Conservation (phyloP, 2,329 filamentous ascomycete genomes). For the Drechslerella stenobrocha region DNA sequence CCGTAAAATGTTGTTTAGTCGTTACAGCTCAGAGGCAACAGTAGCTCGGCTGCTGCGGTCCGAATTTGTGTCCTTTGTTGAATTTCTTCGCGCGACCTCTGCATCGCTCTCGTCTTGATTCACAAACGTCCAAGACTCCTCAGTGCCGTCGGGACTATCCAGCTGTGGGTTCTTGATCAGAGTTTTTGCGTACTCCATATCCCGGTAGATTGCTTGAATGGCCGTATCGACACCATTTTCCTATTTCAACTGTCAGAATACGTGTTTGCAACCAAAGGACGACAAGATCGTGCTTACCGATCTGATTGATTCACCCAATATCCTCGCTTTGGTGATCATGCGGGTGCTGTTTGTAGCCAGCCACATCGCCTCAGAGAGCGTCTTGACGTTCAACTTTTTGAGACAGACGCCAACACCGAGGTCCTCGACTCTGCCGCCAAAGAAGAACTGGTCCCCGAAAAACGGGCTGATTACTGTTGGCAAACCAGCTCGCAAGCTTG, state of each 20-base stretch:
- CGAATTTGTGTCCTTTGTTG: slow-evolving; percentile 42
- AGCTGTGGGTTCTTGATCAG: slow-evolving; percentile 69
- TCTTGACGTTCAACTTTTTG: slow-evolving; percentile 83
- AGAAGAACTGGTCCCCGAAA: slow-evolving; percentile 98
- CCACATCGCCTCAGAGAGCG: slow-evolving; percentile 85
- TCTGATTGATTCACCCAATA: slow-evolving; percentile 83
- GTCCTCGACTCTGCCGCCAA: slow-evolving; percentile 84
- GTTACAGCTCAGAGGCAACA: slow-evolving; percentile 16
- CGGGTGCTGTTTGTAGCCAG: slow-evolving; percentile 85
- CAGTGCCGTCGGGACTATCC: slow-evolving; percentile 63
- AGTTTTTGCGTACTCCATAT: slow-evolving; percentile 87
- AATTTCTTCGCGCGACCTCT: slow-evolving; percentile 52
- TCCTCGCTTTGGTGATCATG: slow-evolving; percentile 83
- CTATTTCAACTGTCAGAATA: slow-evolving; percentile 59
- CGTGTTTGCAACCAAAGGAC: slow-evolving; percentile 6
- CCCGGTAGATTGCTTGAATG: slow-evolving; percentile 89
- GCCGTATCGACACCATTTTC: slow-evolving; percentile 88
- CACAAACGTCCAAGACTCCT: slow-evolving; percentile 90
- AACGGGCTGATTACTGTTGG: slow-evolving; percentile 96
- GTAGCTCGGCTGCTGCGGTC: slow-evolving; percentile 31
- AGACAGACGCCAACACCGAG: slow-evolving; percentile 88
- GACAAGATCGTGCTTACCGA: slow-evolving; percentile 63
- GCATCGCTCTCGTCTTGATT: slow-evolving; percentile 63
- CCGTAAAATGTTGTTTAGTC: slow-evolving; percentile 5
- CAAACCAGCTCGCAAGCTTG: slow-evolving; percentile 83